phyloP scores from a whole-genome alignment of 352 stramenopile genomes.

The Globisporangium solare region DNA sequence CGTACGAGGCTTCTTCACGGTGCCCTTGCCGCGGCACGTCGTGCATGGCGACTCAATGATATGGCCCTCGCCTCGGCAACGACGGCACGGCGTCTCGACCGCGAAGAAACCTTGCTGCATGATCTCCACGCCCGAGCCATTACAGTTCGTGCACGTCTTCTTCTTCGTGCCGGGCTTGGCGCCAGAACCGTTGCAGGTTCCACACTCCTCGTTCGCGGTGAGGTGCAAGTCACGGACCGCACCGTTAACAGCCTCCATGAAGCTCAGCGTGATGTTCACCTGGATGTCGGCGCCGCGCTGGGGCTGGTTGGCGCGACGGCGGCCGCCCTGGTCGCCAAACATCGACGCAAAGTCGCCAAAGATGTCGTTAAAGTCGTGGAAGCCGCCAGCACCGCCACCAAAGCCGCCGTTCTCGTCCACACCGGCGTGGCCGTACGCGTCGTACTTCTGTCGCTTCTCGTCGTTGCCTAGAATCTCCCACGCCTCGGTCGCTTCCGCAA shows the following conservation, averaged over 20 bases:
- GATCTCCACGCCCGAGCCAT: constrained; percentile 82
- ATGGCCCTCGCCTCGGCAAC: constrained; percentile 71
- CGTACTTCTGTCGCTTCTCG: constrained; percentile 92
- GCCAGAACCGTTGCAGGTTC: constrained; percentile 72
- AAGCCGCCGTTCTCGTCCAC: constrained; percentile 89
- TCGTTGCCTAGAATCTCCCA: constrained; percentile 93
- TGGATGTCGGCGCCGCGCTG: constrained; percentile 92
- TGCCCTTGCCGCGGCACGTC: constrained; percentile 74
- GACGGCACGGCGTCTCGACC: constrained; percentile 81
- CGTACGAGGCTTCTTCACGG: constrained; percentile 87
- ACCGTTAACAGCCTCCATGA: constrained; percentile 95
- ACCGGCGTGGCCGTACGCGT: constrained; percentile 93
- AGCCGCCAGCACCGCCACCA: constrained; percentile 40
- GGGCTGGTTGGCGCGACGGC: constrained; percentile 58
- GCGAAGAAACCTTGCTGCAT: constrained; percentile 89
- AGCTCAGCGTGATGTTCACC: constrained; percentile 90
- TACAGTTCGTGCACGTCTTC: constrained; percentile 74
- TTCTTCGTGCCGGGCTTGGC: constrained; percentile 81
- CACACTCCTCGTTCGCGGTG: constrained; percentile 72
- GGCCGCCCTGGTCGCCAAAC: constrained; percentile 63
- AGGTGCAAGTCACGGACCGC: constrained; percentile 86
- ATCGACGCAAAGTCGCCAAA: constrained; percentile 80
- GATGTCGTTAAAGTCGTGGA: constrained; percentile 89
- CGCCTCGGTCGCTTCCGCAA: constrained; percentile 90
- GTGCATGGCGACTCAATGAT: constrained; percentile 84